Percentiles rank a stretch among this genome's conserved stretches.
Conservation (phyloP, 805 yeast genomes). For the Saccharomyces eubayanus region DNA sequence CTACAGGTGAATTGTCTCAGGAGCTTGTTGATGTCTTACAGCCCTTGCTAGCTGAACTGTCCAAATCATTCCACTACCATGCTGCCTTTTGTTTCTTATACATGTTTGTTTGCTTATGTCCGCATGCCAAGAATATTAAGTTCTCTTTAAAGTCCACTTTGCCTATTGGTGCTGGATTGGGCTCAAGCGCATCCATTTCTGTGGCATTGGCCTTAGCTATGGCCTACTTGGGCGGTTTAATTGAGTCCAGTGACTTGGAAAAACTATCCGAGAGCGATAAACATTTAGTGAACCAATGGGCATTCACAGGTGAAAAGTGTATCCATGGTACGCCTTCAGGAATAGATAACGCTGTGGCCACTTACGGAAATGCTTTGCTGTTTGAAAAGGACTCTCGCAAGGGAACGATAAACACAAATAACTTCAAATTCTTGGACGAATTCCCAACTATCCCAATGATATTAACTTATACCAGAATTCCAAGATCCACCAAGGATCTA, state of each 20-base stretch:
- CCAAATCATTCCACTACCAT: conserved; percentile 54
- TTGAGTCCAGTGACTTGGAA: conserved; percentile 33
- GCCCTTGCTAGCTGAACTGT: conserved; percentile 37
- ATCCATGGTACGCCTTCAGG: conserved; percentile 97
- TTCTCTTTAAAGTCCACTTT: conserved; percentile 72
- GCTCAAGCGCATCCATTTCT: conserved; percentile 85
- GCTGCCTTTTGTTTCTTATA: conserved; percentile 83
- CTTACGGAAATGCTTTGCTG: conserved; percentile 92
- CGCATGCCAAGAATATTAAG: conserved; percentile 40
- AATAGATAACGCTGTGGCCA: conserved; percentile 92
- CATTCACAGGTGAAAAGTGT: conserved; percentile 88
- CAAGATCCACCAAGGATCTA: conserved; percentile 76
- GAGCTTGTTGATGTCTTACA: conserved; percentile 46
- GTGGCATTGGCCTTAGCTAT: conserved; percentile 78
- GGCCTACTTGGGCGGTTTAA: conserved; percentile 49
- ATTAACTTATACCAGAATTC: conserved; percentile 78
- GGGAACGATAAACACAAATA: conserved; percentile 4
- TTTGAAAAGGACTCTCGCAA: conserved; percentile 51
- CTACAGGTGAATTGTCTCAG: conserved; percentile 50
- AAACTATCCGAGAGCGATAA: conserved; percentile 37
- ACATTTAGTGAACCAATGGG: conserved; percentile 71
- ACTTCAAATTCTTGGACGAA: conserved; percentile 23
- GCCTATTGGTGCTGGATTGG: conserved; percentile 95
- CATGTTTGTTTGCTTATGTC: conserved; percentile 55
- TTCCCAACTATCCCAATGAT: conserved; percentile 69